Evolutionary conservation across 257 asterid genomes (phyloP), one percentile per base, ranked within the genome.

Genomic region (Solanum rostratum): DNA sequence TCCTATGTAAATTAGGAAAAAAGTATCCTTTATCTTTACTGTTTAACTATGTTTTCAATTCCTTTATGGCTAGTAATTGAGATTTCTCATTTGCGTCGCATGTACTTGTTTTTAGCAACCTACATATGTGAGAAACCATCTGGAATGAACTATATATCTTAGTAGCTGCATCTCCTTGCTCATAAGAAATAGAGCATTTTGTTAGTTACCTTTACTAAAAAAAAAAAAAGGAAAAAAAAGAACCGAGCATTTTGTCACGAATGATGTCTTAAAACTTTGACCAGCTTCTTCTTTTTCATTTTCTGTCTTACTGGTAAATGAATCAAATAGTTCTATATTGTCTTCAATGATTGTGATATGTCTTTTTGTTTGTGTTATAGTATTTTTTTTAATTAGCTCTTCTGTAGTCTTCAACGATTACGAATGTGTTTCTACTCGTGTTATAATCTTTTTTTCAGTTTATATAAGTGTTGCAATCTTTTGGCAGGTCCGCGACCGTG

Each of bases 401-500:
- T 76, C 24, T 76, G 14, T 13, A 43, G 55, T 11, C 55, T 43
- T 76, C 45, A 1, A 1, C 4, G 14, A 46, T 46, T 76, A 43
- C 10, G 16, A 76, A 39, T 69, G 41, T 78, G 46, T 50, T 49
- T 78, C 15, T 43, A 43, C 80, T n/a, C 27, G 46, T 78, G 63
- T 29, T 33, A 78, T 49, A 29, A 27, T 50, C 46, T 78, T 52
- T 33, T n/a, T 78, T 78, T 27, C 59, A 50, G 63, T 50, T 85
- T 70, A 54, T 70, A 54, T 54, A 43, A 80, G 57, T 29, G 29
- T 84, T 68, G 45, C 52, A 68, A 74, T 84, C 53, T 84, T 54
- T 83, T 81, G 90, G 79, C 90, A 97, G 99, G 99, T 95, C 85
- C 95, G 99, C 85, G 99, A 97, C 83, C 92, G 99, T 90, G 99